Conservation (phyloP, 176 grass and related monocot genomes). For the Hordeum marinum region DNA sequence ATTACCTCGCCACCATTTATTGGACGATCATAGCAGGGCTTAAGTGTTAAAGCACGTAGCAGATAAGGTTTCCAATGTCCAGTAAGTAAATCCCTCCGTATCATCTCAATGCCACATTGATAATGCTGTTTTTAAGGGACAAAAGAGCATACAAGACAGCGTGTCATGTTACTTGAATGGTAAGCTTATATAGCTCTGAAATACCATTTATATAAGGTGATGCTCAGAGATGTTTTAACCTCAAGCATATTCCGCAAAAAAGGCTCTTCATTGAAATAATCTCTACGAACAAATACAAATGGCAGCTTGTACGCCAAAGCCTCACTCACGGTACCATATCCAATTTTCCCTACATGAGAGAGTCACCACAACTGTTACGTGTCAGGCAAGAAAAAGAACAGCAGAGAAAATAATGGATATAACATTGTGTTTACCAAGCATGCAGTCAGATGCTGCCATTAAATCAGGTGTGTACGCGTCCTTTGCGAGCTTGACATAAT, state of each 20-base stretch:
- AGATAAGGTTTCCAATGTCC: constrained; percentile 98
- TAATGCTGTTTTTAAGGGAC: constrained; percentile 60
- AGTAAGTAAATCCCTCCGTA: constrained; percentile 92
- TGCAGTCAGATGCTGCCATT: constrained; percentile 95
- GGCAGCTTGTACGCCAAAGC: constrained; percentile 96
- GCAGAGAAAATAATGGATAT: neutral
- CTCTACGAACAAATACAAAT: constrained; percentile 93
- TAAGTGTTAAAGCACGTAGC: constrained; percentile 72
- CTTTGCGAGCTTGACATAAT: constrained; percentile 93
- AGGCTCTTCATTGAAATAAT: constrained; percentile 99
- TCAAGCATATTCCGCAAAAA: constrained; percentile 99
- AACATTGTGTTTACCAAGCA: constrained; percentile 77
- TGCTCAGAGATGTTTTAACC: constrained; percentile 43
- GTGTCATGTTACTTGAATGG: constrained; percentile 15
- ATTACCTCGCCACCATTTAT: constrained; percentile 89
- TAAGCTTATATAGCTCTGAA: neutral
- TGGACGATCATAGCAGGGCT: constrained; percentile 71
- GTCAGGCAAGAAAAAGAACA: neutral
- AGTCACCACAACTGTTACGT: neutral
- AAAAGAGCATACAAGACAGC: neutral
- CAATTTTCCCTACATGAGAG: constrained; percentile 82
- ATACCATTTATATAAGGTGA: neutral
- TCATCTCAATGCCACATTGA: constrained; percentile 98
- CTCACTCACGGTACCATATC: constrained; percentile 94
- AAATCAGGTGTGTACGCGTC: constrained; percentile 97